These are phyloP conservation scores for Delitschia confertaspora DNA, from an alignment of 495 filamentous ascomycete species.

Conservation along the genomic window DNA sequence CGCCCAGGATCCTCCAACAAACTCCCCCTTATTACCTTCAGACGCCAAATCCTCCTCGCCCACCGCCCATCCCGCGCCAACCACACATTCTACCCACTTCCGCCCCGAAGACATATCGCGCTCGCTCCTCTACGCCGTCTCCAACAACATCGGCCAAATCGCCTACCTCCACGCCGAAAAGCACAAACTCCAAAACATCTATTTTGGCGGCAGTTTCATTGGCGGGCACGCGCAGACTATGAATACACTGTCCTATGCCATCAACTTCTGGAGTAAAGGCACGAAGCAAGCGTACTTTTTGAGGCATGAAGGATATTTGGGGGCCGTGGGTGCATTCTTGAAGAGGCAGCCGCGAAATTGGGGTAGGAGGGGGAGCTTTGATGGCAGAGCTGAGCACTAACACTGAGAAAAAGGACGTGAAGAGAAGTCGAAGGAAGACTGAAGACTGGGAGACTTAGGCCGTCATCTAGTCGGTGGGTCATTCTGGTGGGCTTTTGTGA, in stretches of 20 bases:
- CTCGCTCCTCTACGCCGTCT: conserved; percentile 29
- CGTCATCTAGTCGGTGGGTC: too few species aligned
- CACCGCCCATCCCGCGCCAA: neutral
- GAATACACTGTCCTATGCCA: conserved; percentile 91
- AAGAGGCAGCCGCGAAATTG: conserved; percentile 85
- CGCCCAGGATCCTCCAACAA: conserved; percentile 13
- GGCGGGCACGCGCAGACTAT: conserved; percentile 94
- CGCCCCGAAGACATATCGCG: conserved; percentile 18
- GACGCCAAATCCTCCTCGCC: conserved; percentile 45
- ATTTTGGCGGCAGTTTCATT: conserved; percentile 96
- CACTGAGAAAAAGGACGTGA: too few species aligned
- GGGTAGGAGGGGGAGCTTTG: conserved; percentile 72
- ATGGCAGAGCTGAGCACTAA: too few species aligned
- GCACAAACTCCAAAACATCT: conserved; percentile 81
- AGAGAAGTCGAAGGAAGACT: too few species aligned
- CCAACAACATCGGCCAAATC: conserved; percentile 98
- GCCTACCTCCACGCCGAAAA: conserved; percentile 91
- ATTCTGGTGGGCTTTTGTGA: too few species aligned
- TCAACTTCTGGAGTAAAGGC: conserved; percentile 94
- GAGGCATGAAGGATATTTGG: conserved; percentile 91
- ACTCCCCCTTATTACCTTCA: conserved; percentile 39
- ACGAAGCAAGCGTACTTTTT: conserved; percentile 92
- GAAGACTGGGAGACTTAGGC: too few species aligned
- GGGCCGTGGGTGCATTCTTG: conserved; percentile 91
- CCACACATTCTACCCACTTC: conserved; percentile 2